Percentiles rank a stretch among this genome's conserved stretches.
phyloP scores from a whole-genome alignment of 75 land plant species.

The Cupressus sempervirens region DNA sequence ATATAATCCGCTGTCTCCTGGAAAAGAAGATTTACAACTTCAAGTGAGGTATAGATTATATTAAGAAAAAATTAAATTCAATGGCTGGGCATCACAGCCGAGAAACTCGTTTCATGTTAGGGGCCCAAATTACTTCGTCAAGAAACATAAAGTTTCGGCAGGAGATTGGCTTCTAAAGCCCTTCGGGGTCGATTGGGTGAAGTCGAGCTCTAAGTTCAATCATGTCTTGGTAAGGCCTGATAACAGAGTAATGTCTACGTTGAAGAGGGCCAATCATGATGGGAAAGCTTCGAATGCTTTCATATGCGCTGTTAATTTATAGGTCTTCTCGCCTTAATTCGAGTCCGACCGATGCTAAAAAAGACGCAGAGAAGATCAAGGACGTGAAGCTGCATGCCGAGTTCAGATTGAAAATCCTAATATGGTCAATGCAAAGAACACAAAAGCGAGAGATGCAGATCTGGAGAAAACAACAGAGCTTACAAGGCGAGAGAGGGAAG shows the following conservation, averaged over 20 bases:
- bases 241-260: constrained; percentile 28
- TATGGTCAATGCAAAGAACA: constrained; percentile 64
- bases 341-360: no score
- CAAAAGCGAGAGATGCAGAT: constrained; percentile 80
- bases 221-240: constrained; percentile 29
- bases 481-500: constrained; percentile 91
- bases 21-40: background rate
- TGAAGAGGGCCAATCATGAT: background rate
- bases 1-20: background rate
- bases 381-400: no score
- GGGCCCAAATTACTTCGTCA: constrained; percentile 25
- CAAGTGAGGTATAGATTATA: no score
- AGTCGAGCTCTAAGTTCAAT: constrained; percentile 23
- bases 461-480: constrained; percentile 82
- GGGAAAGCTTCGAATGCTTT: constrained; percentile 27
- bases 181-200: constrained; percentile 38
- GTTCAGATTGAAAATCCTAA: constrained; percentile 93
- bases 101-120: constrained; percentile 26
- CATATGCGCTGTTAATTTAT: constrained; percentile 40
- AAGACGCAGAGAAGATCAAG: no score
- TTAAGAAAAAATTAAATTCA: no score
- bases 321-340: no score
- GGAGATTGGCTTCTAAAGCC: constrained; percentile 30
- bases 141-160: constrained; percentile 26
- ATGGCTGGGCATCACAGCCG: constrained; percentile 44